Base-by-base conservation (phyloP, 345 rosid genomes). In the Microcos paniculata region DNA sequence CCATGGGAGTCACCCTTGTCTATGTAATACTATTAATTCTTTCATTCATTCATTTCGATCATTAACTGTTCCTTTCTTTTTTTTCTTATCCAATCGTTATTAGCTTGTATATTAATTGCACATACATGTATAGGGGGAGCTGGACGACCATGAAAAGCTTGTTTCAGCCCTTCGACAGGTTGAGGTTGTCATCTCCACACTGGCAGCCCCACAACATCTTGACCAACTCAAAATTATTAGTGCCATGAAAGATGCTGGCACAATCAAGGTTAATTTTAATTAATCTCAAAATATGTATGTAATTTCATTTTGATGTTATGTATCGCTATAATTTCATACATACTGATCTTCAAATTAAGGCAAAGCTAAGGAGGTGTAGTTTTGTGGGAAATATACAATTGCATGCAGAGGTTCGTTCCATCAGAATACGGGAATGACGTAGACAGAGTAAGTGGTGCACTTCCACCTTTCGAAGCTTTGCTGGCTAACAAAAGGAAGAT, bases 171-270 rank as follows among this genome's bases (percentile, higher is more conserved):
- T 69, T 49, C 38, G n/a, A 49, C 58, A 80, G 63, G 87, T 85
- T 4, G 88, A 87, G 40, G 67, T 87, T 21, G 88, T 83, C 10
- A 87, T 87, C 56, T 87, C 85, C 10, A 11, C 78, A 0, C 42
- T 87, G 1, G 66, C 87, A 35, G 62, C 8, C 5, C 85, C 87
- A 31, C 78, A 62, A 3, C 70, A 67, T 53, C 80, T 70, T 23
- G 81, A 83, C 5, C 90, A 87, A 72, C 59, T 83, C 75, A 71
- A 85, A 24, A 81, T 87, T 53, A 78, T 85, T 35, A 74, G 69
- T 38, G 90, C 87, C 46, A 87, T 87, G 19, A 87, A 81, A 75
- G 80, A 71, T 10, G 88, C 85, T 5, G 83, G 87, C 14, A 85
- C 84, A 46, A 78, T 87, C 13, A 85, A 80, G 87, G 86, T 81